Base-by-base conservation (phyloP, 805 yeast species). In the Suhomyces faveliae region DNA sequence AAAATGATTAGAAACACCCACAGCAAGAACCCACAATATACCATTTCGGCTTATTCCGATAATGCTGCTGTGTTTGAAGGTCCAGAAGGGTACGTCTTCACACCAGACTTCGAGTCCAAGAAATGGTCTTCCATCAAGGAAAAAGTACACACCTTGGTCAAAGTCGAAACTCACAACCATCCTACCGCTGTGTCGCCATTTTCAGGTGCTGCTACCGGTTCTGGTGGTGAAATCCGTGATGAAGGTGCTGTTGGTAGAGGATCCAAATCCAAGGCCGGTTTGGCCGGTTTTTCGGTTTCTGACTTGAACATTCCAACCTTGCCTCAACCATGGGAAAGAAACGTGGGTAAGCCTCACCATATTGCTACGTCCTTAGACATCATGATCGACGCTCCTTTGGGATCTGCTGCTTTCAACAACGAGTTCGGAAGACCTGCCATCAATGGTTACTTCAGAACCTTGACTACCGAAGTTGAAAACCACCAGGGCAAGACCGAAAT, bases 221-320 rank as follows among this genome's bases (percentile, higher is more conserved):
- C 98, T 9, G 99, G 99, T 67, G 99, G 99, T 75, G 99, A 94
- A 72, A 94, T 94, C 62, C 88, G 99, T 78, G 99, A 94, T 70
- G 99, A 94, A 74, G 99, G 97, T 73, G 99, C 99, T 24, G 96
- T 94, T 21, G 99, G 99, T 54, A 83, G 97, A 67, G 99, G 99
- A 40, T 92, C 98, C 21, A 89, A 89, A 68, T 82, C 98, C 39
- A 92, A 94, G 71, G 96, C 97, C 63, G 99, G 99, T 47, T 76
- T 94, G 52, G 77, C 96, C 37, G 99, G 99, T 7, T 94, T 84
- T 69, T 80, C 95, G 9, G 97, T 90, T 19, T 85, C 96, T 35
- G 98, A 94, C 69, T 78, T 94, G 66, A 76, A 81, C 54, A 91
- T 94, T 58, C 99, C 99, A 42, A 81, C 75, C 19, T 79, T 83